These are phyloP conservation scores for Mucor piriformis DNA, from an alignment of 371 early-diverging fungal species.

Conservation along the genomic window DNA sequence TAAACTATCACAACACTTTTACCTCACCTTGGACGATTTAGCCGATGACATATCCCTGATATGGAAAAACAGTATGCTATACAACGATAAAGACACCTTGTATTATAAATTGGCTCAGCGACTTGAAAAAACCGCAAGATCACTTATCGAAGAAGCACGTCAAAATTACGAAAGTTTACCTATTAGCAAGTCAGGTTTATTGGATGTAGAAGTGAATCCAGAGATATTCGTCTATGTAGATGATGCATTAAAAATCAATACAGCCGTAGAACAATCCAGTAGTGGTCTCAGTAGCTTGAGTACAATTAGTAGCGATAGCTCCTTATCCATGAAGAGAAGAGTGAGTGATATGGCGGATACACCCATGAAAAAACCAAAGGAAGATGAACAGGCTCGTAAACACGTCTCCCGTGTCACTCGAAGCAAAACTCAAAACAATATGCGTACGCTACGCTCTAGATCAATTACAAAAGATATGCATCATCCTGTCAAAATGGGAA, in stretches of 20 bases:
- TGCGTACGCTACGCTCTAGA: constrained; percentile 4
- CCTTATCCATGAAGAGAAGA: neutral
- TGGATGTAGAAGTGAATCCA: constrained; percentile 52
- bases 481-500: neutral
- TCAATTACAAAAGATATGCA: neutral
- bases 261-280: constrained; percentile 6
- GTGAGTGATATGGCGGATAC: neutral
- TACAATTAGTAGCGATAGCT: constrained; percentile 7
- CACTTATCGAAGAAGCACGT: constrained; percentile 42
- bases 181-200: constrained; percentile 47
- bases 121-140: constrained; percentile 40
- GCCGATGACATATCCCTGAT: constrained; percentile 69
- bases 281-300: constrained; percentile 8
- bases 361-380: neutral
- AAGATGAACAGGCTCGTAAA: neutral
- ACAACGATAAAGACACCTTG: constrained; percentile 74
- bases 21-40: constrained; percentile 44
- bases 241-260: neutral
- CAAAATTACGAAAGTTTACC: constrained; percentile 43
- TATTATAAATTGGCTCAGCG: constrained; percentile 72
- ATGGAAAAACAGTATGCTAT: constrained; percentile 76
- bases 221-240: constrained; percentile 55
- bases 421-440: constrained; percentile 5
- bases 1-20: constrained; percentile 45
- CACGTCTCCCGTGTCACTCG: neutral